Conservation (phyloP, 140 eudicot species). For the Flaveria floridana region DNA sequence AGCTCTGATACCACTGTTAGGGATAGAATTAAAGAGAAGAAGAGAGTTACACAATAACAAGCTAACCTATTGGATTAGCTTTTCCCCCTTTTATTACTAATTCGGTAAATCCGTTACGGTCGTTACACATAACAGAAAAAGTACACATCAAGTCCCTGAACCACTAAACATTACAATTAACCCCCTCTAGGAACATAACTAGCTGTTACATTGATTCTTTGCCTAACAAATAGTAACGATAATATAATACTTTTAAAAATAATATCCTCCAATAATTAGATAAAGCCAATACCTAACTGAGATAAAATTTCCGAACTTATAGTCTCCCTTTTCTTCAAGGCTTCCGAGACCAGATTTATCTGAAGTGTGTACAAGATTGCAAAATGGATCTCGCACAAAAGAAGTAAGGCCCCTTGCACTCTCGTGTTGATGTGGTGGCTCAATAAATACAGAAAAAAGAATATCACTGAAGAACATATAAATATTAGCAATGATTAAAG, state of each 20-base stretch:
- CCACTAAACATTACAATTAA: no score
- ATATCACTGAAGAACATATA: conserved; percentile 70
- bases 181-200: no score
- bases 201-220: no score
- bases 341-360: conserved; percentile 59
- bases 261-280: background rate
- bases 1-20: no score
- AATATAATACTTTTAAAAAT: background rate
- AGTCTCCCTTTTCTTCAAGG: conserved; percentile 57
- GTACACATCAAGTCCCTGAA: no score
- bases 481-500: conserved; percentile 30
- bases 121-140: no score
- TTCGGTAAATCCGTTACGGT: no score
- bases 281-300: conserved; percentile 68
- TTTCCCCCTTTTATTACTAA: no score
- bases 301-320: conserved; percentile 61
- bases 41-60: no score
- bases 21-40: no score
- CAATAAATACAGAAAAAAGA: conserved; percentile 81
- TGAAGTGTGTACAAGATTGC: conserved; percentile 85
- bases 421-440: conserved; percentile 67
- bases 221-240: no score
- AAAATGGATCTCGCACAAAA: conserved; percentile 95
- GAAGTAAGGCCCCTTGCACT: conserved; percentile 70
- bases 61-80: no score